These are phyloP conservation scores for Alternaria solani DNA, from an alignment of 2,329 filamentous ascomycete species.

Conservation along the genomic window DNA sequence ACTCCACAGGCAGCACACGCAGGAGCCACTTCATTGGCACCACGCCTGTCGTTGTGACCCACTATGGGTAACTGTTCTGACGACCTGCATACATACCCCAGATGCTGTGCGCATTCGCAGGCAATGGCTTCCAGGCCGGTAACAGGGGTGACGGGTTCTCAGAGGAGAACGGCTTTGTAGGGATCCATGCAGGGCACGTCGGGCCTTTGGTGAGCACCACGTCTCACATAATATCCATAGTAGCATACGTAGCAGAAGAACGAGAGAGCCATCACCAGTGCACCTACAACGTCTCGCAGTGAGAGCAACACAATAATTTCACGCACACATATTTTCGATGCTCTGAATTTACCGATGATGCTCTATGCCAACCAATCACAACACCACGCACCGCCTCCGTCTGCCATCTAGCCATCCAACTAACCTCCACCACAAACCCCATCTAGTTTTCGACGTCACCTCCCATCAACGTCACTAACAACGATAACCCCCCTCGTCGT, in stretches of 20 bases:
- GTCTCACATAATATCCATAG: not conserved
- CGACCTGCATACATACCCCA: too few relatives aligned
- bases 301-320: not conserved
- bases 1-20: not conserved
- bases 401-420: not conserved
- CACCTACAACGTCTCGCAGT: too few relatives aligned
- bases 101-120: not conserved
- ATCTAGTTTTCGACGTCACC: not conserved
- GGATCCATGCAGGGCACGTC: not conserved
- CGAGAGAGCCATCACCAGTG: not conserved
- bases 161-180: not conserved
- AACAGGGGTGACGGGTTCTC: not conserved
- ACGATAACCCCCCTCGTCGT: not conserved
- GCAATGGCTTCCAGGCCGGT: not conserved
- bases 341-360: not conserved
- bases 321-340: not conserved
- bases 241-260: not conserved
- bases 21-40: not conserved
- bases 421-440: not conserved
- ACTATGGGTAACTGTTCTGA: not conserved
- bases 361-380: not conserved
- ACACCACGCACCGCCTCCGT: not conserved
- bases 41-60: not conserved
- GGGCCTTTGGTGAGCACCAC: constrained; percentile 2
- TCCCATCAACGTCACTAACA: not conserved